phyloP scores from a whole-genome alignment of 257 asterid species.

The Dorcoceras hygrometricum region DNA sequence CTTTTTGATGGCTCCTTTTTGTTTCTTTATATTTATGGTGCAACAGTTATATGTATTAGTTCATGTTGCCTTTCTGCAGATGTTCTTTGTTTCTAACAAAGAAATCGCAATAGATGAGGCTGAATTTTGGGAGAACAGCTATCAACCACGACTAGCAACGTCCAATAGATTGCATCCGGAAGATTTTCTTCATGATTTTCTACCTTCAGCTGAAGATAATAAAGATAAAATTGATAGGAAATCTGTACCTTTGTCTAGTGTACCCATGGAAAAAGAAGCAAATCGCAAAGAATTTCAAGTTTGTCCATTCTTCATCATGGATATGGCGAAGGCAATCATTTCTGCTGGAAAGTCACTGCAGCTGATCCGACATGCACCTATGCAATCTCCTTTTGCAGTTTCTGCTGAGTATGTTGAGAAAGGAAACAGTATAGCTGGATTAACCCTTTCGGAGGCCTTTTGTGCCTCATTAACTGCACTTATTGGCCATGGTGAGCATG shows the following conservation, averaged over 20 bases:
- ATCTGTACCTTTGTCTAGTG: conserved; percentile 42
- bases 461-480: conserved; percentile 80
- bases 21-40: not conserved
- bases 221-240: conserved; percentile 44
- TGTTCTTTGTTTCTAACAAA: conserved; percentile 81
- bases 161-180: conserved; percentile 31
- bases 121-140: conserved; percentile 99
- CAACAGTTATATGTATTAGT: conserved; percentile 9
- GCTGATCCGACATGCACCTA: conserved; percentile 76
- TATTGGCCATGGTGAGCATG: conserved; percentile 72
- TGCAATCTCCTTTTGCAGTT: conserved; percentile 38
- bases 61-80: conserved; percentile 43
- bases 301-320: conserved; percentile 79
- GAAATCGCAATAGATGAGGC: conserved; percentile 71
- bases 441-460: conserved; percentile 87
- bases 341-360: conserved; percentile 98
- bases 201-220: conserved; percentile 32
- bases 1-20: conserved; percentile 14
- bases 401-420: conserved; percentile 35
- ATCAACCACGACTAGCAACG: conserved; percentile 53
- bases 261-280: conserved; percentile 47
- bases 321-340: conserved; percentile 70
- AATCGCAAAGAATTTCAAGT: conserved; percentile 42
- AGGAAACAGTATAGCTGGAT: conserved; percentile 47
- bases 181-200: conserved; percentile 37